These are phyloP conservation scores for Cyberlindnera americana DNA, from an alignment of 805 yeast genomes.

Conservation along the genomic window DNA sequence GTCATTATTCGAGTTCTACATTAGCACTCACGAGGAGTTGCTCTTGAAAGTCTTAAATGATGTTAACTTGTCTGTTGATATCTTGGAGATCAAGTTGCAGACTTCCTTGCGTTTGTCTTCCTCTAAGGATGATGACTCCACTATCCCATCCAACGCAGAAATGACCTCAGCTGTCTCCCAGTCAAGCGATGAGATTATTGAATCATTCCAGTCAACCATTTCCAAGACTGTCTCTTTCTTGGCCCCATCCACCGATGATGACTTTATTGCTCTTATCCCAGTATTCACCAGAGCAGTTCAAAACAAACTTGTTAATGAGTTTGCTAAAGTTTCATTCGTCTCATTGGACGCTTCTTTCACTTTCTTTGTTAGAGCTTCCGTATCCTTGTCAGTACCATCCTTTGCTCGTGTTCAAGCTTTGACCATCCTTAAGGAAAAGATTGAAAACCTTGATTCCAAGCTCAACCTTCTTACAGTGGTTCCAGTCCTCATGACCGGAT, in stretches of 20 bases:
- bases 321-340: constrained; percentile 34
- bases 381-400: constrained; percentile 57
- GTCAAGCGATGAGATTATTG: constrained; percentile 15
- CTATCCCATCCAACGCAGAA: constrained; percentile 15
- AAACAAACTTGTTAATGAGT: constrained; percentile 18
- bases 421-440: constrained; percentile 33
- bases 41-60: constrained; percentile 38
- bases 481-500: constrained; percentile 55
- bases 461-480: constrained; percentile 48
- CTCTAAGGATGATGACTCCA: constrained; percentile 28
- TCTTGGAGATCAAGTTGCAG: constrained; percentile 64
- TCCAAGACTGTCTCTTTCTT: constrained; percentile 34
- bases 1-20: constrained; percentile 37
- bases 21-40: constrained; percentile 34
- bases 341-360: constrained; percentile 46
- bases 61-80: constrained; percentile 36
- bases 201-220: constrained; percentile 17
- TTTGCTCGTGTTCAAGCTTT: constrained; percentile 52
- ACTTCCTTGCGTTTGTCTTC: constrained; percentile 44
- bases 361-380: constrained; percentile 53
- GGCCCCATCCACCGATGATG: constrained; percentile 31
- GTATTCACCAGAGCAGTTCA: constrained; percentile 44
- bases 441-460: constrained; percentile 34
- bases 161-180: constrained; percentile 16
- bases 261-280: constrained; percentile 40